Base-by-base conservation (phyloP, 176 grass and related monocot species). In the Pontederia crassipes region DNA sequence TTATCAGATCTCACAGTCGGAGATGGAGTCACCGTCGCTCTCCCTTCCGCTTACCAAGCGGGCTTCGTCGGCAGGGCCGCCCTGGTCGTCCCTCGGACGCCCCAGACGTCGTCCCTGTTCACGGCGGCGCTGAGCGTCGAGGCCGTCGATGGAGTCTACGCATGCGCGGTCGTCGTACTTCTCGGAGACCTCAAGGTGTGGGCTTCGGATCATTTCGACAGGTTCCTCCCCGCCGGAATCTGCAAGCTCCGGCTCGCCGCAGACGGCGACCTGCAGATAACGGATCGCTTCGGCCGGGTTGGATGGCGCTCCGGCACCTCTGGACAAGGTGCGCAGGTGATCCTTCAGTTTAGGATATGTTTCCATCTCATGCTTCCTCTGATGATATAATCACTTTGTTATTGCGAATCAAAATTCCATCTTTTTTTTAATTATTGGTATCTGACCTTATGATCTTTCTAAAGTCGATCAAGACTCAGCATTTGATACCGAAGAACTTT, bases 131-230 rank as follows among this genome's bases (percentile, higher is more conserved):
- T 83, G 55, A 78, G 57, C 47, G 69, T 83, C 2, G 74, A 83
- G 67, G 73, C 73, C 12, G 47, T 40, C 8, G 49, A 14, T 0
- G 62, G 49, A 35, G 46, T 7, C 17, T 83, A 78, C 55, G 62
- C 71, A 9, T 83, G 80, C 58, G 61, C 74, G 6, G 16, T 83
- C 9, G 62, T 83, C 53, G 26, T 83, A 45, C 45, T 78, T 9
- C 58, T 73, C 50, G 64, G 65, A 28, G 74, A 78, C 58, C 12
- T 69, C 11, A 83, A 83, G 54, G 80, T 83, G 17, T 83, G 80
- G 80, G 69, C 74, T 55, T 74, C 80, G 12, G 80, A 83, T 17
- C 63, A 83, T 69, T 17, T 46, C 17, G 45, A 28, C 6, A 73
- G 68, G 64, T 78, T 78, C 26, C 7, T 73, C 4, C 62, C 74